Evolutionary conservation across 441 rosid species (phyloP).

Genomic region (Kokia cookei): DNA sequence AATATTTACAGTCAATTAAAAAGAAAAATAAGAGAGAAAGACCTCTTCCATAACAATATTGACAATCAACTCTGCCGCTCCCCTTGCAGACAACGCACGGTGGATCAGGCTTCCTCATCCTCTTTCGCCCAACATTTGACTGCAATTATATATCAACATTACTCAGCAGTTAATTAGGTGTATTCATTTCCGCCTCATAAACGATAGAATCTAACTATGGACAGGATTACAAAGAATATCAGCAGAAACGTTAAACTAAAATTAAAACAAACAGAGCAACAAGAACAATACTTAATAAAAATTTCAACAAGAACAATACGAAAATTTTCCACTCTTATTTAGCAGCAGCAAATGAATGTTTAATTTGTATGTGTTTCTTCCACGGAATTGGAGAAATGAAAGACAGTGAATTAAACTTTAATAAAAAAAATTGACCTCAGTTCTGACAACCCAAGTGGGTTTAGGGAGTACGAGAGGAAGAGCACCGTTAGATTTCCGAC

Average conservation of each 20-base stretch:
- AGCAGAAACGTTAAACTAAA: neutral
- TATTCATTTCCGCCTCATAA: neutral
- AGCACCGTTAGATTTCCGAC: slow-evolving; percentile 7
- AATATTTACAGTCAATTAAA: too few relatives aligned
- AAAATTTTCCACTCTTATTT: neutral
- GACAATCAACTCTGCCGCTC: slow-evolving; percentile 61
- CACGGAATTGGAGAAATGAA: neutral
- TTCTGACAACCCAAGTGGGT: slow-evolving; percentile 17
- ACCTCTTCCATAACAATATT: slow-evolving; percentile 64
- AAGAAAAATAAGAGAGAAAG: neutral
- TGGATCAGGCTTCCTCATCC: slow-evolving; percentile 42
- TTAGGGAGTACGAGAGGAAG: slow-evolving; percentile 27
- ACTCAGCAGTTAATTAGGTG: neutral
- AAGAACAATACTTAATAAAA: neutral
- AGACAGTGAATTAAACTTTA: neutral
- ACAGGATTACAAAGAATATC: neutral
- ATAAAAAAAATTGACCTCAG: neutral
- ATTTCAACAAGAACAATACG: neutral
- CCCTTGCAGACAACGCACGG: slow-evolving; percentile 67
- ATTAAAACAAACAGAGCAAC: neutral
- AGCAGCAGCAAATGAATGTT: neutral
- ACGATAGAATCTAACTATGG: neutral
- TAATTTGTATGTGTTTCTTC: neutral
- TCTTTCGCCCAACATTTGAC: slow-evolving; percentile 46
- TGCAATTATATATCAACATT: slow-evolving; percentile 6